These are phyloP conservation scores for Dioscorea alata DNA, from an alignment of 106 monocot genomes.

Conservation along the genomic window DNA sequence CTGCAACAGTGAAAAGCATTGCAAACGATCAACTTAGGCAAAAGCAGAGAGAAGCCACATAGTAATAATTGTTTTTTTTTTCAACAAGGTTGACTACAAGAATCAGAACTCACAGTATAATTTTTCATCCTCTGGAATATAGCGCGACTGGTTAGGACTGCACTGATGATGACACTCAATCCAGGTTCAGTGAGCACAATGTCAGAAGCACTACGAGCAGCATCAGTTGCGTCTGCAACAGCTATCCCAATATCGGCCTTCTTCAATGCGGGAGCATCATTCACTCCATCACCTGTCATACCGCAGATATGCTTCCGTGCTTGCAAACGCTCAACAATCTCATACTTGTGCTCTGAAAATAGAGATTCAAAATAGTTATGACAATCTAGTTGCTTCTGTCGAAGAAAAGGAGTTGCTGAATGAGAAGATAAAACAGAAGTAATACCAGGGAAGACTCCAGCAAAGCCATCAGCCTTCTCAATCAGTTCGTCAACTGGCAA, in stretches of 20 bases:
- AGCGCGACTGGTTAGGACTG: constrained; percentile 75
- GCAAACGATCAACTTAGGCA: no score
- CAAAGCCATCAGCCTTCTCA: constrained; percentile 97
- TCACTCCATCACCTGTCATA: constrained; percentile 98
- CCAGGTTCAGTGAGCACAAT: constrained; percentile 89
- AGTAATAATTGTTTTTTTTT: no score
- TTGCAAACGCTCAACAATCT: constrained; percentile 88
- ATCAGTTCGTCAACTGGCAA: constrained; percentile 92
- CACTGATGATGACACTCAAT: constrained; percentile 84
- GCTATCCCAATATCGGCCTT: constrained; percentile 98
- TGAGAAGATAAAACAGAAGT: not conserved
- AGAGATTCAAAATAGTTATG: not conserved
- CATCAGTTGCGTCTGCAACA: constrained; percentile 96
- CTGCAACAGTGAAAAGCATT: constrained; percentile 30
- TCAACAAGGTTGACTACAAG: no score
- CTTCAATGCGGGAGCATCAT: constrained; percentile 95
- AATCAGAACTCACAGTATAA: constrained; percentile 42
- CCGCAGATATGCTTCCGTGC: constrained; percentile 90
- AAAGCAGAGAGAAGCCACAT: no score
- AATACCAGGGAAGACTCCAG: constrained; percentile 89
- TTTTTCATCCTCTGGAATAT: constrained; percentile 89
- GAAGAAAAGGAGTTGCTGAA: not conserved
- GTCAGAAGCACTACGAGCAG: constrained; percentile 93
- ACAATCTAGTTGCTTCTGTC: not conserved
- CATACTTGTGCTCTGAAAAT: constrained; percentile 80